Evolutionary conservation across 108 stramenopile species (phyloP).

Genomic region (Mediolabrus comicus): DNA sequence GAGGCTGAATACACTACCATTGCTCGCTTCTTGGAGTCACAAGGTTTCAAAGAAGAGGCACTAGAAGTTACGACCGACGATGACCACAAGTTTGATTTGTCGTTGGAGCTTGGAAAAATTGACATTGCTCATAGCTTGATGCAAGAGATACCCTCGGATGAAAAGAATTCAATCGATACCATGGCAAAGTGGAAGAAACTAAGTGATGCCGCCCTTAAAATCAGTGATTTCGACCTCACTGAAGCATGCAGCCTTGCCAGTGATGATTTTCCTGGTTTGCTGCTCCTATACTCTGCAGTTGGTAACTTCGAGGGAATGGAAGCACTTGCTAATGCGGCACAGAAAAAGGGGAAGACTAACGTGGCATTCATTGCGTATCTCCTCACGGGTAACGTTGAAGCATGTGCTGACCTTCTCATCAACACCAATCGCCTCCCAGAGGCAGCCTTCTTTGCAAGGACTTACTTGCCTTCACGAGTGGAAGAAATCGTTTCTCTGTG

Average conservation of each 20-base stretch:
- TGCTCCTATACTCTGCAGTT: slow-evolving; percentile 92
- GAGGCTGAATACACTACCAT: slow-evolving; percentile 91
- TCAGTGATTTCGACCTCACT: slow-evolving; percentile 91
- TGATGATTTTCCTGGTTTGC: slow-evolving; percentile 90
- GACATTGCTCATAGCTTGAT: slow-evolving; percentile 84
- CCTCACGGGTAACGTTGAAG: slow-evolving; percentile 89
- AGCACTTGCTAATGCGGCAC: slow-evolving; percentile 79
- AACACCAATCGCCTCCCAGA: slow-evolving; percentile 92
- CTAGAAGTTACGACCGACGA: slow-evolving; percentile 92
- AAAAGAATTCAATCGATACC: slow-evolving; percentile 91
- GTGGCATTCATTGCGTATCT: slow-evolving; percentile 94
- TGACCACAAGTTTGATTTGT: slow-evolving; percentile 97
- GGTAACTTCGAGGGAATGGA: slow-evolving; percentile 93
- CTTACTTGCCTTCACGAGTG: slow-evolving; percentile 93
- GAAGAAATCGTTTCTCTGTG: slow-evolving; percentile 90
- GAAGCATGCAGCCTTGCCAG: slow-evolving; percentile 89
- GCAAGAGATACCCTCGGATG: slow-evolving; percentile 78
- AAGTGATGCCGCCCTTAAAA: slow-evolving; percentile 94
- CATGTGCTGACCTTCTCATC: slow-evolving; percentile 90
- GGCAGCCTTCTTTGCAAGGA: slow-evolving; percentile 97
- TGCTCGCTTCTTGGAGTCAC: slow-evolving; percentile 96
- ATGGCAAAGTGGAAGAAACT: slow-evolving; percentile 97
- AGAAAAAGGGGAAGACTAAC: slow-evolving; percentile 85
- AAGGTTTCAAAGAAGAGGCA: slow-evolving; percentile 99
- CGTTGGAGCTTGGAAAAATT: slow-evolving; percentile 93